Evolutionary conservation across 345 rosid species (phyloP).

Genomic region (Gossypium arboreum): DNA sequence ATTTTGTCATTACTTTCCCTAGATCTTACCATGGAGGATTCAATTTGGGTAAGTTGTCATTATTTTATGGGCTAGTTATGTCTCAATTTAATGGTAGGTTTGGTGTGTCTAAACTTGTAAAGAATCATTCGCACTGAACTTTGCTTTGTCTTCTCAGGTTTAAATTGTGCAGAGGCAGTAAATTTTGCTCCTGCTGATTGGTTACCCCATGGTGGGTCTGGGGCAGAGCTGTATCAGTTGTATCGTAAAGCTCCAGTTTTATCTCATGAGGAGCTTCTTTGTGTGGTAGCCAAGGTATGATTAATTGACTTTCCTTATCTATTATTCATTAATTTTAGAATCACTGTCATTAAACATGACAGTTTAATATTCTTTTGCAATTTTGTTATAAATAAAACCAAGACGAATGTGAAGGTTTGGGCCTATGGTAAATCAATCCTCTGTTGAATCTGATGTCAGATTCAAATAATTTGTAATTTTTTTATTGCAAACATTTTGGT

Average conservation of each 20-base stretch:
- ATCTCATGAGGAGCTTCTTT: slow-evolving; percentile 97
- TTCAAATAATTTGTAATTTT: neutral
- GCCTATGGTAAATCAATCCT: neutral
- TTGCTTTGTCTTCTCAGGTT: slow-evolving; percentile 47
- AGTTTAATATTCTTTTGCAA: neutral
- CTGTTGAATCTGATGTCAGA: neutral
- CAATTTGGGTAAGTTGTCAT: slow-evolving; percentile 70
- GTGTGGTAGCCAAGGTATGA: slow-evolving; percentile 74
- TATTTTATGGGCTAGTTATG: slow-evolving; percentile 10
- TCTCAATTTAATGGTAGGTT: slow-evolving; percentile 8
- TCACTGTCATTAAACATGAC: neutral
- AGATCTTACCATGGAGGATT: slow-evolving; percentile 92
- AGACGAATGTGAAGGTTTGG: neutral
- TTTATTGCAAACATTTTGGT: slow-evolving; percentile 10
- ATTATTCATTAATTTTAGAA: neutral
- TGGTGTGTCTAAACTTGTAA: slow-evolving; percentile 4
- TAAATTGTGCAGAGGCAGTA: slow-evolving; percentile 97
- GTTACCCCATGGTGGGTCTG: slow-evolving; percentile 90
- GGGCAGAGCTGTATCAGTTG: slow-evolving; percentile 70
- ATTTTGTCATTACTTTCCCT: slow-evolving; percentile 94
- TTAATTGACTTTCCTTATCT: slow-evolving; percentile 12
- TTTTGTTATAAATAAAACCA: neutral
- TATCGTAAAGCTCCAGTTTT: slow-evolving; percentile 85
- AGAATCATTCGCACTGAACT: neutral
- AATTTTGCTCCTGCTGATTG: slow-evolving; percentile 99